Percentiles rank a stretch among this genome's conserved stretches.
These are phyloP conservation scores for Lavandula angustifolia DNA, from an alignment of 257 asterid species.

Conservation along the genomic window DNA sequence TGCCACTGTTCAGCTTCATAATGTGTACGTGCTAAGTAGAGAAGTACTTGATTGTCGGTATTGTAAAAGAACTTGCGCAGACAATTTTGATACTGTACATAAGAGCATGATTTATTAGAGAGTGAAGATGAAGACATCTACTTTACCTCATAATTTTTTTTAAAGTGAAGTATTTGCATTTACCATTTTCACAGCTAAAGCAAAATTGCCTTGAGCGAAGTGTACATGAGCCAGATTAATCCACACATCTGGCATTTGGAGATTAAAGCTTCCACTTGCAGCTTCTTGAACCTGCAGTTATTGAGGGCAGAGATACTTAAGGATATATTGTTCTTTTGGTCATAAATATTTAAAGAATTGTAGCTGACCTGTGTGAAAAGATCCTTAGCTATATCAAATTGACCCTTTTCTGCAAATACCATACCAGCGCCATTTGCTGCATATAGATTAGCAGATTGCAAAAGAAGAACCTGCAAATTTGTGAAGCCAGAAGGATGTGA, in stretches of 20 bases:
- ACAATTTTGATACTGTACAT: constrained; percentile 90
- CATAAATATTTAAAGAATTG: constrained; percentile 23
- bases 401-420: constrained; percentile 96
- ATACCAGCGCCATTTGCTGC: constrained; percentile 99
- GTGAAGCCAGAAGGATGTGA: constrained; percentile 20
- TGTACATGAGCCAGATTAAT: constrained; percentile 97
- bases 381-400: constrained; percentile 93
- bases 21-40: constrained; percentile 95
- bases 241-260: constrained; percentile 99
- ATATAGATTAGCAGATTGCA: constrained; percentile 84
- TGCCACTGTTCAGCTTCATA: constrained; percentile 99
- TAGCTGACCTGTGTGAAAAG: constrained; percentile 82
- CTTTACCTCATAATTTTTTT: constrained; percentile 19
- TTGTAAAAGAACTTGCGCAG: constrained; percentile 82
- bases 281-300: constrained; percentile 89
- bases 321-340: constrained; percentile 15
- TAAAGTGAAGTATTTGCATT: constrained; percentile 46
- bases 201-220: constrained; percentile 94
- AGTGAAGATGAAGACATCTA: constrained; percentile 49
- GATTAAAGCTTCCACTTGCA: constrained; percentile 88
- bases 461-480: constrained; percentile 68
- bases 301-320: constrained; percentile 5
- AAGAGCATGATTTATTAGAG: constrained; percentile 22
- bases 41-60: constrained; percentile 95
- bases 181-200: constrained; percentile 97